These are phyloP conservation scores for Juncus inflexus DNA, from an alignment of 176 grass and related monocot genomes.

Conservation along the genomic window DNA sequence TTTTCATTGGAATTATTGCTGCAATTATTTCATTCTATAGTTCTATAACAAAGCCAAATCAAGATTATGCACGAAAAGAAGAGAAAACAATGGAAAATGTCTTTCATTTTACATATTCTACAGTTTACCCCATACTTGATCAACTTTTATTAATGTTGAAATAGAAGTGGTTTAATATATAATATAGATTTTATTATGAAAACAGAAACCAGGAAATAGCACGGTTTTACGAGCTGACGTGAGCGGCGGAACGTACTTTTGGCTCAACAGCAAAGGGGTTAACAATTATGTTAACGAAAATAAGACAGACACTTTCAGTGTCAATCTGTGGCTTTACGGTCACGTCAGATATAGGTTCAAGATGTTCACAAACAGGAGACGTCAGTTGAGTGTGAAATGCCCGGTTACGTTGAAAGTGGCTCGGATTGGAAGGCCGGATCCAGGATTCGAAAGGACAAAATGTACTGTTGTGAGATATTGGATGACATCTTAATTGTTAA, in stretches of 20 bases:
- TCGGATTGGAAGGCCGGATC: neutral
- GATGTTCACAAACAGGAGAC: constrained; percentile 11
- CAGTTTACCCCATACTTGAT: too few species aligned
- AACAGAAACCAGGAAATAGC: constrained; percentile 25
- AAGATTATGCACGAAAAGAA: too few species aligned
- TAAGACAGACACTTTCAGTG: constrained; percentile 14
- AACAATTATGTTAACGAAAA: constrained; percentile 19
- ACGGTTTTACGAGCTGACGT: constrained; percentile 14
- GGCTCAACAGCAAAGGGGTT: constrained; percentile 12
- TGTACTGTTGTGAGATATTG: constrained; percentile 21
- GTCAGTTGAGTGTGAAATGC: constrained; percentile 27
- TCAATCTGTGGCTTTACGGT: constrained; percentile 27
- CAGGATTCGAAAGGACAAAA: constrained; percentile 17
- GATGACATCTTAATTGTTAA: constrained; percentile 13
- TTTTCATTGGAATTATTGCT: too few species aligned
- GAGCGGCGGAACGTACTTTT: constrained; percentile 23
- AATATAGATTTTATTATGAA: neutral
- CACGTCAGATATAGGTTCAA: constrained; percentile 27
- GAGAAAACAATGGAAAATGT: too few species aligned
- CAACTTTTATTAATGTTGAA: too few species aligned
- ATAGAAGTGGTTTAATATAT: too few species aligned
- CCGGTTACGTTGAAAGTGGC: constrained; percentile 12
- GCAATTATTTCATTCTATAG: too few species aligned
- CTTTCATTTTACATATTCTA: too few species aligned
- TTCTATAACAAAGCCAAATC: too few species aligned